phyloP scores from a whole-genome alignment of 805 yeast genomes.

The Candida sonorensis region DNA sequence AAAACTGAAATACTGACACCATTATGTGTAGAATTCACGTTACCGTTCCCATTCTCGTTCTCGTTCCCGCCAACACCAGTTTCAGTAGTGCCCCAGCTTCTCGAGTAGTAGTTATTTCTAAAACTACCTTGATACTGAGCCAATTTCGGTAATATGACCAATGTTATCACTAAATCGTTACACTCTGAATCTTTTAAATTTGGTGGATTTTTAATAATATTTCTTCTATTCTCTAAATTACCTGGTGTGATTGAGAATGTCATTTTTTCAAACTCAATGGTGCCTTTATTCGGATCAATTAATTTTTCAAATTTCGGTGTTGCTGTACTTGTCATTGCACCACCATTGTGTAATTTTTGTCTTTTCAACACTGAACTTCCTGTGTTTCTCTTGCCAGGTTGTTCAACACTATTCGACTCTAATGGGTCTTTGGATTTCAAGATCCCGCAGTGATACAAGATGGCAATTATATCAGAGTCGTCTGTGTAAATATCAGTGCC shows the following conservation, averaged over 20 bases:
- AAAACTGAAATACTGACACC: slow-evolving; percentile 70
- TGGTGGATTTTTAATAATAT: slow-evolving; percentile 26
- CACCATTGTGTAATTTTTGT: no score
- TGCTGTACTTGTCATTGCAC: not conserved
- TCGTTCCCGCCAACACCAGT: no score
- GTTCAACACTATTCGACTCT: no score
- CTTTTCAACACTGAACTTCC: no score
- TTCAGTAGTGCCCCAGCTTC: slow-evolving; percentile 68
- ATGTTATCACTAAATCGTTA: slow-evolving; percentile 50
- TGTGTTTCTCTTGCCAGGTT: no score
- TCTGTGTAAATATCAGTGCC: slow-evolving; percentile 92
- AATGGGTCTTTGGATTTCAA: slow-evolving; percentile 33
- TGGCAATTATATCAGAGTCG: slow-evolving; percentile 79
- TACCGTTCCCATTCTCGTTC: no score
- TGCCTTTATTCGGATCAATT: slow-evolving; percentile 10
- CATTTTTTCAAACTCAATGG: slow-evolving; percentile 12
- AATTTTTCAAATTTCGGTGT: slow-evolving; percentile 5
- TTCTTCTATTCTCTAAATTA: slow-evolving; percentile 26
- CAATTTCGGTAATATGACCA: slow-evolving; percentile 64
- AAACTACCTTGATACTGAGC: slow-evolving; percentile 56
- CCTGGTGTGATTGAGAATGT: slow-evolving; percentile 33
- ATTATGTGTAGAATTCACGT: no score
- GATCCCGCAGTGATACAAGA: slow-evolving; percentile 69
- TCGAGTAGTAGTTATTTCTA: slow-evolving; percentile 64
- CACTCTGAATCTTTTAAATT: slow-evolving; percentile 14